phyloP scores from a whole-genome alignment of 371 early-diverging fungal species.

The Dichotomocladium elegans region DNA sequence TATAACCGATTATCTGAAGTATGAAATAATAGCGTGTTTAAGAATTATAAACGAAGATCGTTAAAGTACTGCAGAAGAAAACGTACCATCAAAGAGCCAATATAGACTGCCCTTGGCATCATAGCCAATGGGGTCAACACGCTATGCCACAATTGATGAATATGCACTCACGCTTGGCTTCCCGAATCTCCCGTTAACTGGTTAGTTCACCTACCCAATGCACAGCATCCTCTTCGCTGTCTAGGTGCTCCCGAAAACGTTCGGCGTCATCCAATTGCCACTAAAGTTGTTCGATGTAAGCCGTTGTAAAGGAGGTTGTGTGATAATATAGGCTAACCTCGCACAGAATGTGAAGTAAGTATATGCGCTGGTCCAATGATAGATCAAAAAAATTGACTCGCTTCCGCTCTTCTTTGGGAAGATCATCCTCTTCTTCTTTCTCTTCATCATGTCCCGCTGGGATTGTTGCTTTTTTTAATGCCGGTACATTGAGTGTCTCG shows the following conservation, averaged over 20 bases:
- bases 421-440: constrained; percentile 4
- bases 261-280: constrained; percentile 73
- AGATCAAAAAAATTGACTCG: not conserved
- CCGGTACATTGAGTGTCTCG: no score
- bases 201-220: constrained; percentile 60
- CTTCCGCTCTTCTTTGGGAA: not conserved
- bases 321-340: constrained; percentile 26
- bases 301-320: no score
- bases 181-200: not conserved
- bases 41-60: not conserved
- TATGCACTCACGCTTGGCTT: not conserved
- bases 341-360: constrained; percentile 43
- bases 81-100: constrained; percentile 75
- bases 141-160: constrained; percentile 25
- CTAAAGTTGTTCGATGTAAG: no score
- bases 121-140: constrained; percentile 72
- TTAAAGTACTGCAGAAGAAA: not conserved
- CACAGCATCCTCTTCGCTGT: constrained; percentile 53
- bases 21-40: not conserved
- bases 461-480: not conserved
- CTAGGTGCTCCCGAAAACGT: constrained; percentile 52
- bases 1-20: constrained; percentile 65
- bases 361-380: constrained; percentile 15
- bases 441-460: not conserved
- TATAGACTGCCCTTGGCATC: constrained; percentile 65